Percentiles rank a stretch among this genome's conserved stretches.
phyloP scores from a whole-genome alignment of 2,329 filamentous ascomycete genomes.

The Hypoxylon sp. region DNA sequence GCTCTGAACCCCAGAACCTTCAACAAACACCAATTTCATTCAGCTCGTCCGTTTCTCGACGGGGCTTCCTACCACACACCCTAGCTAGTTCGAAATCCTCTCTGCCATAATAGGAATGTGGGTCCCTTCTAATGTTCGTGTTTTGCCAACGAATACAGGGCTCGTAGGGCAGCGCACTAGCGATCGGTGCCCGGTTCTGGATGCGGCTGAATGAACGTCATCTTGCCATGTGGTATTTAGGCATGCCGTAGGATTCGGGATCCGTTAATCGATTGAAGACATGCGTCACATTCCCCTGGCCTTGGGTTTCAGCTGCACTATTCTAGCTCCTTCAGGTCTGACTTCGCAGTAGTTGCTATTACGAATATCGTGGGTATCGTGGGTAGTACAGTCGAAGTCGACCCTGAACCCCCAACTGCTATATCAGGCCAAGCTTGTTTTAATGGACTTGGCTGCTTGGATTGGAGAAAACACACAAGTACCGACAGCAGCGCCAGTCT shows the following conservation, averaged over 20 bases:
- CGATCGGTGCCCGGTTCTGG: conserved; percentile 17
- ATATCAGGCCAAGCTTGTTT: conserved; percentile 12
- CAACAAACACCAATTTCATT: conserved; percentile 3
- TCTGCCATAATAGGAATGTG: conserved; percentile 10
- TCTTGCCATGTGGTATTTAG: conserved; percentile 18
- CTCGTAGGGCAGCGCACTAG: conserved; percentile 2
- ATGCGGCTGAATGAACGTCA: conserved; percentile 36
- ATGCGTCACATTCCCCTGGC: conserved; percentile 14
- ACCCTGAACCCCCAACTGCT: conserved; percentile 16
- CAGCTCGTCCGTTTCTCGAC: conserved; percentile 6
- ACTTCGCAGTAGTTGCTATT: conserved; percentile 3
- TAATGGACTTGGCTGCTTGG: conserved; percentile 7
- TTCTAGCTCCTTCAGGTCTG: conserved; percentile 3
- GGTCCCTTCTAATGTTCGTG: not conserved
- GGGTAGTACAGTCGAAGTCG: conserved; percentile 10
- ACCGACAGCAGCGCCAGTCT: conserved; percentile 21
- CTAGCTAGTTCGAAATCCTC: not conserved
- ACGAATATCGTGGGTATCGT: conserved; percentile 24
- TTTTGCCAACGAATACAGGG: not conserved
- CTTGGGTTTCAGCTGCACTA: conserved; percentile 26
- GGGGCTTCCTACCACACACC: conserved; percentile 8
- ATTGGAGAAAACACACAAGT: conserved; percentile 19
- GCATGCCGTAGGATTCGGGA: conserved; percentile 23
- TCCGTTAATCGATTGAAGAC: conserved; percentile 3
- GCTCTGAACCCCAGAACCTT: not conserved